These are phyloP conservation scores for Hericium coralloides DNA, from an alignment of 768 basidiomycete species.

Conservation along the genomic window DNA sequence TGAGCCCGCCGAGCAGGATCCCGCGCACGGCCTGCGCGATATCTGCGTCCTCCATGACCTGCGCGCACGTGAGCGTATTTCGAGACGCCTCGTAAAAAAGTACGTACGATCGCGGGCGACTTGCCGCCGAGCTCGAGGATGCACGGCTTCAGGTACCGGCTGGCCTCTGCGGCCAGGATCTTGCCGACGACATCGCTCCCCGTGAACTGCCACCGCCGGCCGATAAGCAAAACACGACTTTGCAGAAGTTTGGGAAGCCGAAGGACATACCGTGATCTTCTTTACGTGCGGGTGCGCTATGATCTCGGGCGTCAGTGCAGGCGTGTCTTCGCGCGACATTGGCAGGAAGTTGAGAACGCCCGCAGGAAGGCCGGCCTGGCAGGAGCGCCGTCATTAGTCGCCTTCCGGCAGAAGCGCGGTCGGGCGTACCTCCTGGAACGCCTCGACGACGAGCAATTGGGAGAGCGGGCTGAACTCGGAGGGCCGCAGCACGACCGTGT, in stretches of 20 bases:
- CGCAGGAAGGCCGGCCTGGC: conserved; percentile 49
- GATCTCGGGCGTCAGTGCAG: conserved; percentile 37
- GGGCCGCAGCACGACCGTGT: conserved; percentile 43
- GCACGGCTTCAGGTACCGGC: conserved; percentile 46
- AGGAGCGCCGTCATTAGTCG: neutral
- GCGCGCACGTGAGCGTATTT: neutral
- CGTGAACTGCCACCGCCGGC: conserved; percentile 33
- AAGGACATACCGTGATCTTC: conserved; percentile 38
- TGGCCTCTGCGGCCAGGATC: conserved; percentile 45
- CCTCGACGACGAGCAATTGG: conserved; percentile 27
- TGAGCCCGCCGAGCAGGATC: conserved; percentile 35
- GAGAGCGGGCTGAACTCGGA: conserved; percentile 41
- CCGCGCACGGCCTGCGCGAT: conserved; percentile 42
- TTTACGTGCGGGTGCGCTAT: conserved; percentile 46
- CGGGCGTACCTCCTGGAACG: conserved; percentile 32
- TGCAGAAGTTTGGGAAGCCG: neutral
- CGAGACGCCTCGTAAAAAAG: neutral
- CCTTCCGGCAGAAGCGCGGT: neutral
- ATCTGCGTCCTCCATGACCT: conserved; percentile 48
- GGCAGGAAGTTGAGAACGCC: conserved; percentile 52
- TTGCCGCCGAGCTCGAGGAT: conserved; percentile 51
- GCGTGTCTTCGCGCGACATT: conserved; percentile 34
- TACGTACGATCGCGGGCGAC: conserved; percentile 40
- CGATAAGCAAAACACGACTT: neutral
- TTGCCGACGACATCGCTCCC: conserved; percentile 47